Conservation (phyloP, 2,329 filamentous ascomycete species). For the Pseudogymnoascus sp. region DNA sequence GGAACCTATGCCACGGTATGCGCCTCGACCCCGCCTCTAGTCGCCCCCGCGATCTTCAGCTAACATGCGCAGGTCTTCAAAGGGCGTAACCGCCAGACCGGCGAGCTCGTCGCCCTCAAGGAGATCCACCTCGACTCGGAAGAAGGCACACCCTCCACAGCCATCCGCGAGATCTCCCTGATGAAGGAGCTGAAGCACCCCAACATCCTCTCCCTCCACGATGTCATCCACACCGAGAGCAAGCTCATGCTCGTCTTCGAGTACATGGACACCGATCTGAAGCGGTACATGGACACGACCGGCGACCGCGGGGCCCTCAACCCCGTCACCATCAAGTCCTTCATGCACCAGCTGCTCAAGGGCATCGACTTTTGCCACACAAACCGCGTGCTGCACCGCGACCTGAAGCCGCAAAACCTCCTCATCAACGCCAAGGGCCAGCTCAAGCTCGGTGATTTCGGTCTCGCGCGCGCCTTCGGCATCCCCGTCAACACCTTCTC, state of each 20-base stretch:
- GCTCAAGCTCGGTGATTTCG: constrained; percentile 90
- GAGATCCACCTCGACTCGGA: constrained; percentile 98
- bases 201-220: constrained; percentile 93
- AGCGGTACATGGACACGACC: constrained; percentile 95
- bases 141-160: constrained; percentile 93
- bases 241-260: constrained; percentile 99
- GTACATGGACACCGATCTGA: constrained; percentile 96
- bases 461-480: constrained; percentile 85
- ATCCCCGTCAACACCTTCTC: constrained; percentile 98
- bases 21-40: background rate
- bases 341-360: constrained; percentile 95
- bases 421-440: constrained; percentile 88
- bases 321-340: constrained; percentile 87
- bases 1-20: constrained; percentile 93
- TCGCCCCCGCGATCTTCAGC: constrained; percentile 13
- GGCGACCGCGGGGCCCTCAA: constrained; percentile 86
- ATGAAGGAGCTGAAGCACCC: constrained; percentile 99
- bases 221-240: constrained; percentile 99
- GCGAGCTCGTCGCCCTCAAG: constrained; percentile 92
- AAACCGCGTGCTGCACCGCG: constrained; percentile 89
- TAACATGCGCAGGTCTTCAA: constrained; percentile 73
- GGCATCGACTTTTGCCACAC: constrained; percentile 98
- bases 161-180: constrained; percentile 94
- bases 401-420: constrained; percentile 92
- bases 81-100: constrained; percentile 92